Evolutionary conservation across 331 rosid species (phyloP), one percentile per base, ranked within the genome.

Genomic region (Malus hybrid): DNA sequence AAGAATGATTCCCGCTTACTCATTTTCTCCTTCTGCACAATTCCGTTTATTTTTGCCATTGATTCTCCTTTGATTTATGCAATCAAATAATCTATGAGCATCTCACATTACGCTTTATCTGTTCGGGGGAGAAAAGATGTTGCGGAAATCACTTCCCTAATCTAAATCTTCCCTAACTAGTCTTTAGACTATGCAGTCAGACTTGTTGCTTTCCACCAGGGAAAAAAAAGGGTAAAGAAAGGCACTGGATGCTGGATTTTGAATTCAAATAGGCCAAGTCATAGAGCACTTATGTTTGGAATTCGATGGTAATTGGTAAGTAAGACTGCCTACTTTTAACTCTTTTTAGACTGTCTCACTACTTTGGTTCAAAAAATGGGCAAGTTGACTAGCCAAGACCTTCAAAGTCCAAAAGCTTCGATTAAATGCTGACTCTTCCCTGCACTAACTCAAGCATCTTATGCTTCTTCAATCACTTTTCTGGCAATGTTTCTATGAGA

Each of bases 391-490:
- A 24, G n/a, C 48, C 52, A 76, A 70, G 63, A 87, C 77, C 76
- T 33, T 24, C 58, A 60, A 60, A 73, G 44, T 60, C 63, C 73
- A 32, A 33, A 32, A 33, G 52, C 66, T 20, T 29, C 29, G 62
- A 58, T 73, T 12, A 73, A 62, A 58, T 82, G 85, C 85, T 78
- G 85, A 84, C 82, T 80, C 75, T 74, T 29, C 78, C 52, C 33
- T 77, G 83, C 84, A 79, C 78, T 81, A 74, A 65, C 70, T 30
- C 33, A 75, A 84, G 78, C 70, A 70, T 76, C 82, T 80, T 76
- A 82, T 73, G 79, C 83, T 66, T 71, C 55, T 4, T 9, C 4
- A 73, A 46, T 72, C 56, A 58, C 66, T 36, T 32, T 55, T 56
- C 13, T 72, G 7, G 56, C 30, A 39, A 56, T 72, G 66, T 74